These are phyloP conservation scores for Lachancea quebecensis DNA, from an alignment of 805 yeast species.

Conservation along the genomic window DNA sequence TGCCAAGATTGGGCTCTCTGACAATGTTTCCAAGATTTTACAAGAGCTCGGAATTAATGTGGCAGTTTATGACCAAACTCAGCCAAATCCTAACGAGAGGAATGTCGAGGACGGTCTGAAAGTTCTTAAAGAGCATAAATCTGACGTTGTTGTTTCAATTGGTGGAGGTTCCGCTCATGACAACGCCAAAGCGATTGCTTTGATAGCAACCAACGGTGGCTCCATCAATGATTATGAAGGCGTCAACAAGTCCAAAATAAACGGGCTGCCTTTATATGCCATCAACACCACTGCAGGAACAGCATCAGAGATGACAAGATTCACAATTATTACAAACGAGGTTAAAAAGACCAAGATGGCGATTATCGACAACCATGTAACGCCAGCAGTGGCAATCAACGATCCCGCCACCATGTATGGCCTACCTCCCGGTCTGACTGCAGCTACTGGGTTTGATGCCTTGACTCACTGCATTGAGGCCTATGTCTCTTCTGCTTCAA, in stretches of 20 bases:
- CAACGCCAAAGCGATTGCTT: conserved; percentile 37
- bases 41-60: conserved; percentile 15
- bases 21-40: conserved; percentile 18
- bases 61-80: conserved; percentile 20
- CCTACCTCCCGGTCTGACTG: conserved; percentile 37
- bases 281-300: conserved; percentile 43
- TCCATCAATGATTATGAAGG: conserved; percentile 37
- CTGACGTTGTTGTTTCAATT: conserved; percentile 38
- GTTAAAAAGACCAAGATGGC: conserved; percentile 37
- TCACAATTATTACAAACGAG: conserved; percentile 37
- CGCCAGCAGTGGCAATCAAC: conserved; percentile 38
- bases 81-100: conserved; percentile 16
- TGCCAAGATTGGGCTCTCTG: conserved; percentile 25
- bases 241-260: conserved; percentile 31
- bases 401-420: conserved; percentile 37
- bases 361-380: conserved; percentile 37
- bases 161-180: conserved; percentile 46
- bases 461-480: conserved; percentile 40
- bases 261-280: conserved; percentile 34
- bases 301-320: conserved; percentile 42
- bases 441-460: conserved; percentile 39
- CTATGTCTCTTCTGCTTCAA: conserved; percentile 42
- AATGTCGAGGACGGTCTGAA: conserved; percentile 17
- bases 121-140: conserved; percentile 11
- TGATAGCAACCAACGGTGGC: conserved; percentile 36